Percentiles rank a stretch among this genome's conserved stretches.
These are phyloP conservation scores for Monosporascus sp. DNA, from an alignment of 2,329 filamentous ascomycete genomes.

Conservation along the genomic window DNA sequence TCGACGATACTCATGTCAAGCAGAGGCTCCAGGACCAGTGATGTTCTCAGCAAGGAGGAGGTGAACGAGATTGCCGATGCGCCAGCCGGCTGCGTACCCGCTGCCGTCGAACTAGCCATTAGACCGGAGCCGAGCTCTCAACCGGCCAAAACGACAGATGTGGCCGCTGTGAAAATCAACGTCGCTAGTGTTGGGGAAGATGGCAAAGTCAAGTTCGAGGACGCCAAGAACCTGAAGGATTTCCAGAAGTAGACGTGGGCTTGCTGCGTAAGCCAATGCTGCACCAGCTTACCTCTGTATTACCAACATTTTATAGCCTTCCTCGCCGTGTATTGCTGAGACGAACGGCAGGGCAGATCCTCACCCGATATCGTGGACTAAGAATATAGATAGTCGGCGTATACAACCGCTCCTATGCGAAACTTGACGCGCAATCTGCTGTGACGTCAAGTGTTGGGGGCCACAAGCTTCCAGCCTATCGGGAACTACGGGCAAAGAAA, in stretches of 20 bases:
- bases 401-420: no score
- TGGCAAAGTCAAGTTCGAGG: slow-evolving; percentile 63
- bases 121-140: slow-evolving; percentile 30
- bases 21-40: slow-evolving; percentile 71
- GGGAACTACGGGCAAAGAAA: no score
- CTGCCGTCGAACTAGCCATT: slow-evolving; percentile 46
- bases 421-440: no score
- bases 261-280: no score
- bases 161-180: slow-evolving; percentile 42
- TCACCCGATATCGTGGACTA: no score
- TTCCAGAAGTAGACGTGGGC: slow-evolving; percentile 29
- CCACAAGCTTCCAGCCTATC: no score
- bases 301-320: no score
- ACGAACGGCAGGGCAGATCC: no score
- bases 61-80: slow-evolving; percentile 86
- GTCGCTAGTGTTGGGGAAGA: slow-evolving; percentile 53
- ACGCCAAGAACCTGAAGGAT: slow-evolving; percentile 53
- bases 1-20: slow-evolving; percentile 83
- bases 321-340: no score
- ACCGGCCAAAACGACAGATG: slow-evolving; percentile 24
- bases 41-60: slow-evolving; percentile 71
- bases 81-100: slow-evolving; percentile 64
- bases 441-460: no score
- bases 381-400: no score
- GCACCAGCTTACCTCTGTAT: no score